Percentiles rank a stretch among this genome's conserved stretches.
These are phyloP conservation scores for Fusarium sp. DNA, from an alignment of 2,329 filamentous ascomycete genomes.

Conservation along the genomic window DNA sequence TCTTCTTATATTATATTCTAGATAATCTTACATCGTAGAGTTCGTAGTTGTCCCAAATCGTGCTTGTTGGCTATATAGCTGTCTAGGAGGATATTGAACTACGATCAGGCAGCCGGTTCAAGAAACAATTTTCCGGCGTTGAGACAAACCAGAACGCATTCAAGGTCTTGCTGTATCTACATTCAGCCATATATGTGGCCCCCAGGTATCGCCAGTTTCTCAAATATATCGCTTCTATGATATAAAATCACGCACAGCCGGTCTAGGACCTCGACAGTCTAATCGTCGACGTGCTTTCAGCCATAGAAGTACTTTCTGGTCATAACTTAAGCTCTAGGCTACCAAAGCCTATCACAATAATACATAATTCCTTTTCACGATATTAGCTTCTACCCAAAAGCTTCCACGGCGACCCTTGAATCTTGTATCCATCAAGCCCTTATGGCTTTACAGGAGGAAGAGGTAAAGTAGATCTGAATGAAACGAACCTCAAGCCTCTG, in stretches of 20 bases:
- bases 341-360: fast-evolving
- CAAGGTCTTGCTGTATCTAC: fast-evolving
- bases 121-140: neutral
- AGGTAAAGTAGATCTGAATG: neutral
- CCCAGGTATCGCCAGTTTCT: fast-evolving
- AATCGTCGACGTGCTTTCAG: neutral
- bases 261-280: neutral
- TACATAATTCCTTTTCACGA: neutral
- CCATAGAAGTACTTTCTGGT: fast-evolving
- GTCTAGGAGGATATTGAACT: too few relatives aligned
- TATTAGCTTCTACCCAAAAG: neutral
- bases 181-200: fast-evolving
- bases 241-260: neutral
- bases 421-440: neutral
- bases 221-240: neutral
- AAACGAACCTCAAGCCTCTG: neutral
- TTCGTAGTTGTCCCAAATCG: neutral
- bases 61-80: neutral
- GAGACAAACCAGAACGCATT: neutral
- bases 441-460: neutral
- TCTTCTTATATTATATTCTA: fast-evolving
- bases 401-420: neutral
- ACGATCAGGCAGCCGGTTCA: too few relatives aligned
- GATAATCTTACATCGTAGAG: fast-evolving
- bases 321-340: neutral